phyloP scores from a whole-genome alignment of 352 stramenopile genomes.

The Phytophthora lateralis region DNA sequence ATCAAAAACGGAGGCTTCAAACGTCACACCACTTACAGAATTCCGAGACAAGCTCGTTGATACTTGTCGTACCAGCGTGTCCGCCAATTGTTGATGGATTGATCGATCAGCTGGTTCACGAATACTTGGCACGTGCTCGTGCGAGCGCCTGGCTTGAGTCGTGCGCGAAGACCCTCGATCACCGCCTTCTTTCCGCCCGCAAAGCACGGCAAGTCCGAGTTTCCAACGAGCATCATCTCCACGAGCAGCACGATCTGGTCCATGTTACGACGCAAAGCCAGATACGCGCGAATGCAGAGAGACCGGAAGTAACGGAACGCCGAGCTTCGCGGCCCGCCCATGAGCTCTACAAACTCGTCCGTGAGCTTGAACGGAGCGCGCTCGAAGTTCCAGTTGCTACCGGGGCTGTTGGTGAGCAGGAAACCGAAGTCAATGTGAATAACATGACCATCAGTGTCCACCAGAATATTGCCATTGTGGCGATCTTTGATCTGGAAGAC shows the following conservation, averaged over 20 bases:
- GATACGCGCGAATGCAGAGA: slow-evolving; percentile 95
- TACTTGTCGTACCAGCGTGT: slow-evolving; percentile 93
- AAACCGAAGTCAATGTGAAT: slow-evolving; percentile 99
- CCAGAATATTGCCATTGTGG: slow-evolving; percentile 99
- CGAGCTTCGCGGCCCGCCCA: slow-evolving; percentile 92
- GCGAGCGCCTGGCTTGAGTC: slow-evolving; percentile 79
- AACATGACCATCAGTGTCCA: slow-evolving; percentile 96
- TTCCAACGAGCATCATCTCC: slow-evolving; percentile 95
- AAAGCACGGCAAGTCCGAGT: slow-evolving; percentile 85
- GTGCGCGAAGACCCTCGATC: slow-evolving; percentile 75
- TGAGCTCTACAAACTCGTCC: slow-evolving; percentile 94
- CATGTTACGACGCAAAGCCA: slow-evolving; percentile 93
- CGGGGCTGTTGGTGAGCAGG: slow-evolving; percentile 94
- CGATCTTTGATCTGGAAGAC: slow-evolving; percentile 98
- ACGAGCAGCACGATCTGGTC: slow-evolving; percentile 95
- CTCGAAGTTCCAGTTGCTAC: slow-evolving; percentile 96
- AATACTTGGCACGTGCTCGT: slow-evolving; percentile 84
- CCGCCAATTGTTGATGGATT: slow-evolving; percentile 89
- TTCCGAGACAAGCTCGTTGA: slow-evolving; percentile 87
- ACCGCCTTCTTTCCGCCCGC: slow-evolving; percentile 81
- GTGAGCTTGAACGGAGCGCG: slow-evolving; percentile 98
- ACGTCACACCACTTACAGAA: slow-evolving; percentile 51
- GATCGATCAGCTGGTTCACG: slow-evolving; percentile 87
- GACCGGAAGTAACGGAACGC: slow-evolving; percentile 95
- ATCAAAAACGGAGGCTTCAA: slow-evolving; percentile 30